Conservation (phyloP, 768 basidiomycete genomes). For the Bullera alba region DNA sequence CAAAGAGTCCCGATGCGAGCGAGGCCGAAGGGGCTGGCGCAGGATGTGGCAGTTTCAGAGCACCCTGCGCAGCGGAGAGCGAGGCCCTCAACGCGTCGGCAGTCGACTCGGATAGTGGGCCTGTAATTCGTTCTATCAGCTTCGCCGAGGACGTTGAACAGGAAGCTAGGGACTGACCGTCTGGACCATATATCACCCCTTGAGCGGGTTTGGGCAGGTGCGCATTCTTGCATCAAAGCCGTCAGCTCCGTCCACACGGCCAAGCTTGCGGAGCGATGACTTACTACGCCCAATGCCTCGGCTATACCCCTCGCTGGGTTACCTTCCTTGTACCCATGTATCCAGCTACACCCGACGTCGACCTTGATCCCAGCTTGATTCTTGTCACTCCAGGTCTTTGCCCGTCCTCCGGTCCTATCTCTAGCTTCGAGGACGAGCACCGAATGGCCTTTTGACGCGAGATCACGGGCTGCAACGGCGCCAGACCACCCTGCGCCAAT, state of each 20-base stretch:
- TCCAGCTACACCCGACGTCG: conserved; percentile 44
- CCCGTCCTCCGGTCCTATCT: conserved; percentile 39
- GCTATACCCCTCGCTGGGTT: conserved; percentile 35
- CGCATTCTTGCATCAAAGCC: too few species aligned
- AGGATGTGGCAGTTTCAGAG: conserved; percentile 30
- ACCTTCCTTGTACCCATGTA: conserved; percentile 43
- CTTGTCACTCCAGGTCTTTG: conserved; percentile 21
- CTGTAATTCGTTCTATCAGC: conserved; percentile 8
- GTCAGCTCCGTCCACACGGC: conserved; percentile 8
- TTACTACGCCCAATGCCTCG: conserved; percentile 30
- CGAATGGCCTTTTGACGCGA: conserved; percentile 25
- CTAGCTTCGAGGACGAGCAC: conserved; percentile 42
- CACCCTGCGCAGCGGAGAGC: conserved; percentile 34
- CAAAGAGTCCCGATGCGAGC: conserved; percentile 34
- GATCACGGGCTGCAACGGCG: conserved; percentile 30
- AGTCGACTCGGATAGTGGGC: conserved; percentile 14
- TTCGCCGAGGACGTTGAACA: not conserved
- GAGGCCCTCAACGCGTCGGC: conserved; percentile 24
- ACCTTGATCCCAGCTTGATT: conserved; percentile 27
- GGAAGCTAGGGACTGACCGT: conserved; percentile 27
- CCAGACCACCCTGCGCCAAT: conserved; percentile 43
- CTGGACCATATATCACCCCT: conserved; percentile 32
- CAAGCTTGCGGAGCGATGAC: conserved; percentile 1
- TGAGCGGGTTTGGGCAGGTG: conserved; percentile 34
- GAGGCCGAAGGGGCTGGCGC: conserved; percentile 24